Percentiles rank a stretch among this genome's conserved stretches.
Evolutionary conservation across 2,329 filamentous ascomycete species (phyloP).

Genomic region (Sporothrix luriei): DNA sequence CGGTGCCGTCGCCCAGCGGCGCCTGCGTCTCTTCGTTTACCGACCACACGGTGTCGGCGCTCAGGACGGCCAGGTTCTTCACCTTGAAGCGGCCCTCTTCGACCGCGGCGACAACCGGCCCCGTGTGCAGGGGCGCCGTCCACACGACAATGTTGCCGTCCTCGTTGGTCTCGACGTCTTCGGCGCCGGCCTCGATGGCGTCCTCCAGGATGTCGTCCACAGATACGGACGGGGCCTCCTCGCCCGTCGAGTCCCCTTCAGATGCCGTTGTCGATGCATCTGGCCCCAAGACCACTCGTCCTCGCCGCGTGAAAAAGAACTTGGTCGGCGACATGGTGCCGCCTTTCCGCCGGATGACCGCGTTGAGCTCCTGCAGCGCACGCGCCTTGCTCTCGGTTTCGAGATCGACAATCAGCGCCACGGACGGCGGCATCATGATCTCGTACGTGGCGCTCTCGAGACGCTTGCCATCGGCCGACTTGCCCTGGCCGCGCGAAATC

Average conservation of each 20-base stretch:
- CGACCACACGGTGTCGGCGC: slow-evolving; percentile 81
- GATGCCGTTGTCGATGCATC: slow-evolving; percentile 39
- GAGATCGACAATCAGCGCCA: slow-evolving; percentile 80
- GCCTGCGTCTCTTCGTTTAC: slow-evolving; percentile 79
- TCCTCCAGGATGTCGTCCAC: slow-evolving; percentile 78
- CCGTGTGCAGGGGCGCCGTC: slow-evolving; percentile 67
- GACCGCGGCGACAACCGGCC: slow-evolving; percentile 65
- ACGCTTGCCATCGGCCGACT: slow-evolving; percentile 70
- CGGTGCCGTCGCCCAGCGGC: slow-evolving; percentile 55
- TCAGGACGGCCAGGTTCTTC: slow-evolving; percentile 64
- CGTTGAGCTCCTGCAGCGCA: slow-evolving; percentile 71
- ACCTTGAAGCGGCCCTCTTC: slow-evolving; percentile 53
- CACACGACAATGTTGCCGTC: slow-evolving; percentile 72
- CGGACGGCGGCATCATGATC: slow-evolving; percentile 73
- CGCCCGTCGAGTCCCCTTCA: slow-evolving; percentile 71
- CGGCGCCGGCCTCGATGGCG: slow-evolving; percentile 81
- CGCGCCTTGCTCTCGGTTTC: slow-evolving; percentile 81
- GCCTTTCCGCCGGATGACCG: slow-evolving; percentile 69
- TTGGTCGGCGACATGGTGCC: slow-evolving; percentile 72
- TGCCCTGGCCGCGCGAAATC: slow-evolving; percentile 84
- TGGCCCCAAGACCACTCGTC: slow-evolving; percentile 67
- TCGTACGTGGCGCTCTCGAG: slow-evolving; percentile 81
- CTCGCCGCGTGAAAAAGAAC: slow-evolving; percentile 84
- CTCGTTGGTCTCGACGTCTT: slow-evolving; percentile 66
- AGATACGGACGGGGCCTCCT: slow-evolving; percentile 42